Evolutionary conservation across 2,329 filamentous ascomycete genomes (phyloP).

Genomic region (Sporothrix luriei): DNA sequence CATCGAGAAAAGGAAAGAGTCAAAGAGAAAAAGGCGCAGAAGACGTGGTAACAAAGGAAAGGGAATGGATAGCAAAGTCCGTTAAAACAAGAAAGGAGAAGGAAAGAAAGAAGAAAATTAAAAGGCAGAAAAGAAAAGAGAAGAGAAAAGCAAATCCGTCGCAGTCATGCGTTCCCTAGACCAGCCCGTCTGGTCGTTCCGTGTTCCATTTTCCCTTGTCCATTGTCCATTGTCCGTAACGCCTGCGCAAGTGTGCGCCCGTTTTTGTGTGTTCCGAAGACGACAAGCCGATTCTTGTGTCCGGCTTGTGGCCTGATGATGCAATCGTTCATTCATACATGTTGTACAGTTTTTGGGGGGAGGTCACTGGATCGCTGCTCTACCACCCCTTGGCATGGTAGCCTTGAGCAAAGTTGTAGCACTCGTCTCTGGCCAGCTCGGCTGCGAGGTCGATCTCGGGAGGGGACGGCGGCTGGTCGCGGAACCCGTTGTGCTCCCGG

Average conservation of each 20-base stretch:
- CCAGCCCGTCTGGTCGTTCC: conserved; percentile 13
- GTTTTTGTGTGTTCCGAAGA: not conserved
- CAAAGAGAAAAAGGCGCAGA: not conserved
- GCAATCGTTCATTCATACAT: not conserved
- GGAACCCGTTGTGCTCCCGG: not conserved
- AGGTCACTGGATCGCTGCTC: not conserved
- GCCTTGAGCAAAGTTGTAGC: conserved; percentile 29
- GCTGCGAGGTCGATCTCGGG: conserved; percentile 28
- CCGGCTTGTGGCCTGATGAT: not conserved
- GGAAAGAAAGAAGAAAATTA: conserved; percentile 5
- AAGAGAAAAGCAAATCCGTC: not conserved
- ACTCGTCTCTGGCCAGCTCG: conserved; percentile 25
- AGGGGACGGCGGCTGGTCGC: not conserved
- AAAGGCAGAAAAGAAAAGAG: not conserved
- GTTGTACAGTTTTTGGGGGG: not conserved
- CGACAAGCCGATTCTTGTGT: not conserved
- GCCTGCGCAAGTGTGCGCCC: conserved; percentile 15
- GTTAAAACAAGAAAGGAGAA: not conserved
- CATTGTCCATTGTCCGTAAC: not conserved
- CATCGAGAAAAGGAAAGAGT: not conserved
- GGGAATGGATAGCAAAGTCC: not conserved
- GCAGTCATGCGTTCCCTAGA: not conserved
- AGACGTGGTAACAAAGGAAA: not conserved
- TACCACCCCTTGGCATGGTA: conserved; percentile 35
- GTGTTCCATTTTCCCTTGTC: not conserved